Evolutionary conservation across 106 monocot genomes (phyloP), one percentile per base, ranked within the genome.

Genomic region (Dioscorea dumetorum): DNA sequence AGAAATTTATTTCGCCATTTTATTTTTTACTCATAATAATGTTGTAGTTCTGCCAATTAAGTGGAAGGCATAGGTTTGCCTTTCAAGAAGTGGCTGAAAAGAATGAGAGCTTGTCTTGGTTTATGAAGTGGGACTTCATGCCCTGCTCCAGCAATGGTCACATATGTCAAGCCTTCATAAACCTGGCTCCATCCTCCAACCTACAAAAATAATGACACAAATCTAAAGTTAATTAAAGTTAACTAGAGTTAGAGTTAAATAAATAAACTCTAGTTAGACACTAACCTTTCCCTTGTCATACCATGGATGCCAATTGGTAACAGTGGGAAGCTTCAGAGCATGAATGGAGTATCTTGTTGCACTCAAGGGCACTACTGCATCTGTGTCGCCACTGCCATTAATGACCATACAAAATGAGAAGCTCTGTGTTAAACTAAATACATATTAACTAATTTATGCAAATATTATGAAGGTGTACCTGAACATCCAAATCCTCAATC

Each of bases 101-200:
- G 50, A 16, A 82, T 70, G 22, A 88, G 63, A 58, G 91, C 95
- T 70, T 85, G 83, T 20, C 76, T 79, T 32, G 95, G 95, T 16
- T 81, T 70, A 72, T 88, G 88, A 12, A 91, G 81, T 13, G 95
- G 91, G 67, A 95, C 95, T 72, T 95, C 88, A 50, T 91, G 95
- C 2, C 91, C 95, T 13, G 95, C 91, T 53, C 91, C 95, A 24
- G 72, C 81, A 12, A 95, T 50, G 0, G 91, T 88, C 48, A 82
- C 88, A 15, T 86, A 69, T 21, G 88, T 95, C 54, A 95, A 75
- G 2, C 91, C 91, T 34, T 88, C 72, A 77, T 95, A 95, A 22
- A 88, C 67, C 70, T 91, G 95, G 59, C 91, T 88, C 95, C 95
- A 95, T 67, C 95, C 95, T 61, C 80, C 83, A 35, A 93, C 92